Evolutionary conservation across 2,329 filamentous ascomycete species (phyloP).

Genomic region (Microascus cirrosus): DNA sequence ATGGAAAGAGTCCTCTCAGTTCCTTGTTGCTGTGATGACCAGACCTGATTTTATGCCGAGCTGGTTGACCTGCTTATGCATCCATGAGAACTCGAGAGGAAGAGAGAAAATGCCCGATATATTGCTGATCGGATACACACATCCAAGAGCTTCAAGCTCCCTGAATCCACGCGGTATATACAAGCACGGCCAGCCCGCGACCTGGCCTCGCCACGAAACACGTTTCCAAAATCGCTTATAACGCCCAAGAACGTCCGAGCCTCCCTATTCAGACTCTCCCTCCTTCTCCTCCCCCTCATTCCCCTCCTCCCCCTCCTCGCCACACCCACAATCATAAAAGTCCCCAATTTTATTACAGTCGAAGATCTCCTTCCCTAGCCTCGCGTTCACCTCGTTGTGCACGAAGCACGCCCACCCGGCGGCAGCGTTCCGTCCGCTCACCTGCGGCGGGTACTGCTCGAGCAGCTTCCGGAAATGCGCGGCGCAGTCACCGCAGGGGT

Average conservation of each 20-base stretch:
- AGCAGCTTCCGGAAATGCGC: slow-evolving; percentile 54
- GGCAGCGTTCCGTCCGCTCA: slow-evolving; percentile 49
- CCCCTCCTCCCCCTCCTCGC: slow-evolving; percentile 41
- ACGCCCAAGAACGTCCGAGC: not conserved
- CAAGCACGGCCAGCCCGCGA: not conserved
- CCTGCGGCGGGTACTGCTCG: slow-evolving; percentile 53
- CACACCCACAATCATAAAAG: slow-evolving; percentile 62
- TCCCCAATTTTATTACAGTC: slow-evolving; percentile 59
- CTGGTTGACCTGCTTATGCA: too few species aligned
- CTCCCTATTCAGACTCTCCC: not conserved
- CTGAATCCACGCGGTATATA: not conserved
- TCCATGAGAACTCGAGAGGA: not conserved
- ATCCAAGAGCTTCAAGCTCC: not conserved
- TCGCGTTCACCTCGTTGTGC: slow-evolving; percentile 57
- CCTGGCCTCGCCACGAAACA: not conserved
- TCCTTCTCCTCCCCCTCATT: slow-evolving; percentile 14
- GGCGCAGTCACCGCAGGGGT: slow-evolving; percentile 61
- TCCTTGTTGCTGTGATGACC: too few species aligned
- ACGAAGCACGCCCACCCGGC: slow-evolving; percentile 59
- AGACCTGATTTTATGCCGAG: too few species aligned
- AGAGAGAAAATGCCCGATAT: not conserved
- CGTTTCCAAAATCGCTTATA: not conserved
- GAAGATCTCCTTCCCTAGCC: slow-evolving; percentile 49
- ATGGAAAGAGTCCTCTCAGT: too few species aligned
- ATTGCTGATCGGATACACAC: not conserved